Conservation (phyloP, 129 eudicot genomes). For the Dittrichia graveolens region DNA sequence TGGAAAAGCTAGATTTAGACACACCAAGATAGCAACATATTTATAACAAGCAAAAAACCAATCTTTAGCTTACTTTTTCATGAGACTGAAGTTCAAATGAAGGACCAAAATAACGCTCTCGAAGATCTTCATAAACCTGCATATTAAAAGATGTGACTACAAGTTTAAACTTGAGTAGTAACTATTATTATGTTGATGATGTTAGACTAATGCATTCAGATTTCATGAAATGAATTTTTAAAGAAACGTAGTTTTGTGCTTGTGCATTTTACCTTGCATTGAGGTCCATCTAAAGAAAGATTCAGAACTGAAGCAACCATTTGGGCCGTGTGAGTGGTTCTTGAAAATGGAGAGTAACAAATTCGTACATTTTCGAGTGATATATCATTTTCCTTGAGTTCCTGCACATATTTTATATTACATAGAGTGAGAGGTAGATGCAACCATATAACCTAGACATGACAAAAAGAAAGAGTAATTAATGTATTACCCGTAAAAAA, state of each 20-base stretch:
- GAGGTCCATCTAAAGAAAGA: constrained; percentile 74
- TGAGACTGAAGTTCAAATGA: constrained; percentile 82
- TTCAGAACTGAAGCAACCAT: constrained; percentile 81
- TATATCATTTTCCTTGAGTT: constrained; percentile 56
- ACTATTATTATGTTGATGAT: not conserved
- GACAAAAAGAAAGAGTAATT: not conserved
- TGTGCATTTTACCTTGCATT: constrained; percentile 61
- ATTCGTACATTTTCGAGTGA: constrained; percentile 68
- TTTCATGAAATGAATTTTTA: constrained; percentile 11
- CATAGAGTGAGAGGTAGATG: not conserved
- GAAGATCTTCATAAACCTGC: constrained; percentile 68
- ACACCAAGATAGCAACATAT: constrained; percentile 21
- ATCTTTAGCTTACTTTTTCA: constrained; percentile 67
- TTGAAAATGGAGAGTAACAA: constrained; percentile 94
- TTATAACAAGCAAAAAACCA: not conserved
- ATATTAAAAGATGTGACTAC: not conserved
- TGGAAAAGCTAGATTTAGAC: not conserved
- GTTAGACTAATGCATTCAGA: not conserved
- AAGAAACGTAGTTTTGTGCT: too few relatives aligned
- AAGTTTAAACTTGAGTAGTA: constrained; percentile 3
- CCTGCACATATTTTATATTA: constrained; percentile 50
- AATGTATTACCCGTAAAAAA: too few relatives aligned
- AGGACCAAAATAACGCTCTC: constrained; percentile 90
- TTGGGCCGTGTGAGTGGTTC: constrained; percentile 90
- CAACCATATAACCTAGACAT: not conserved